Evolutionary conservation across 1,284 basidiomycete species (phyloP), one percentile per base, ranked within the genome.

Genomic region (Anthracocystis walkeri): DNA sequence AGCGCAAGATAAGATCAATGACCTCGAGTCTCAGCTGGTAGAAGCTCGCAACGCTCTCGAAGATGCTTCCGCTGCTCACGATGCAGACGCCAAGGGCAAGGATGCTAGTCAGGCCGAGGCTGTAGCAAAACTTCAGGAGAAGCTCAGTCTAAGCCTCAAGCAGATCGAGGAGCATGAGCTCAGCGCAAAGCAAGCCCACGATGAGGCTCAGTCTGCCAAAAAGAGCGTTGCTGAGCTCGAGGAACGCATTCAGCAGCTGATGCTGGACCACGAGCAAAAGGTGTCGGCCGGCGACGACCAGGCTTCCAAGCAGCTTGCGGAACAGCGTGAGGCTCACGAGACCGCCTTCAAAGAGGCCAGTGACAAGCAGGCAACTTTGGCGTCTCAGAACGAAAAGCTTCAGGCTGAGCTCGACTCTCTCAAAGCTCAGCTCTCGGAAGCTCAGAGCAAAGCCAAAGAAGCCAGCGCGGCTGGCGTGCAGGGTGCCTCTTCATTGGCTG

Each of bases 321-420:
- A 63, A 41, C 66, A 69, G 31, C 63, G 56, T 18, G 40, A 63
- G 38, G 62, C 75, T 35, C 58, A 65, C 53, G 59, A 77, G 18
- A 44, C 59, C 27, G 65, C 50, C 3, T 40, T 58, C 21, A 56
- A 68, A 20, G 61, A 67, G 52, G 70, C 75, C 14, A 64, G 29
- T 35, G 59, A 66, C 23, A 54, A 56, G 23, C 60, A 57, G 18
- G 56, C 59, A 14, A 45, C 44, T 0, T 27, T 70, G 52, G 3
- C 42, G n/a, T 53, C 65, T 18, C 58, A 64, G 23, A 52, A 46
- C 16, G 56, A 63, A 18, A 63, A 65, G 63, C 66, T 75, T 33
- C 58, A 66, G 31, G 40, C 55, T 20, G 72, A 69, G 41, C 59
- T 75, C 42, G 45, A 50, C 14, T 51, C 58, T 8, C 35, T 61